phyloP scores from a whole-genome alignment of 345 rosid genomes.

The Citrus cavaleriei region DNA sequence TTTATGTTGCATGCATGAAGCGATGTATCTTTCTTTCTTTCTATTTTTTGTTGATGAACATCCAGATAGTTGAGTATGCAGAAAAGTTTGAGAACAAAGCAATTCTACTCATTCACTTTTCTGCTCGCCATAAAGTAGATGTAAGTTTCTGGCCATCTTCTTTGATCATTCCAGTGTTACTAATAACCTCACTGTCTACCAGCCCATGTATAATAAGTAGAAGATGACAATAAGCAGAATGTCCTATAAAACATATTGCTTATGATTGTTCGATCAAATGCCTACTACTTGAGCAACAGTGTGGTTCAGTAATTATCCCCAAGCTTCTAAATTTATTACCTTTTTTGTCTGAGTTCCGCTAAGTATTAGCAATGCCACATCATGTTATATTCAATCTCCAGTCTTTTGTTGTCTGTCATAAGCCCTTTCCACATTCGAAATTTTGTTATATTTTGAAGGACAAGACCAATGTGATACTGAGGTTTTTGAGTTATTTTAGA shows the following conservation, averaged over 20 bases:
- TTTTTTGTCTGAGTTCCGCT: not conserved
- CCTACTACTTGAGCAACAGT: not conserved
- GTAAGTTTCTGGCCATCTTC: slow-evolving; percentile 35
- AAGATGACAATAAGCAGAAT: not conserved
- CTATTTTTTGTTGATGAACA: not conserved
- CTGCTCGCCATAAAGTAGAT: slow-evolving; percentile 74
- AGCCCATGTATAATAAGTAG: not conserved
- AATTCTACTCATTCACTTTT: slow-evolving; percentile 87
- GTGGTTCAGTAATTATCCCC: not conserved
- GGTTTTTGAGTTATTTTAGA: not conserved
- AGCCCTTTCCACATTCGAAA: not conserved
- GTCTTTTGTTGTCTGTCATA: not conserved
- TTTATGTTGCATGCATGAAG: not conserved
- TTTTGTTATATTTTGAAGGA: not conserved
- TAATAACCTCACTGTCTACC: not conserved
- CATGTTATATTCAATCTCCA: not conserved
- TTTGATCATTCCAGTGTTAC: not conserved
- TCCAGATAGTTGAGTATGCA: slow-evolving; percentile 65
- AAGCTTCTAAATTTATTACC: not conserved
- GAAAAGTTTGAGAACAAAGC: slow-evolving; percentile 76
- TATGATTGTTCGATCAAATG: not conserved
- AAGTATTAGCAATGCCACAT: not conserved
- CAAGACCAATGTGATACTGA: not conserved
- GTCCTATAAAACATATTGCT: not conserved
- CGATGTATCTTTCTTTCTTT: slow-evolving; percentile 6